Evolutionary conservation across 805 yeast genomes (phyloP).

Genomic region (Saccharomycopsis synnaedendra): DNA sequence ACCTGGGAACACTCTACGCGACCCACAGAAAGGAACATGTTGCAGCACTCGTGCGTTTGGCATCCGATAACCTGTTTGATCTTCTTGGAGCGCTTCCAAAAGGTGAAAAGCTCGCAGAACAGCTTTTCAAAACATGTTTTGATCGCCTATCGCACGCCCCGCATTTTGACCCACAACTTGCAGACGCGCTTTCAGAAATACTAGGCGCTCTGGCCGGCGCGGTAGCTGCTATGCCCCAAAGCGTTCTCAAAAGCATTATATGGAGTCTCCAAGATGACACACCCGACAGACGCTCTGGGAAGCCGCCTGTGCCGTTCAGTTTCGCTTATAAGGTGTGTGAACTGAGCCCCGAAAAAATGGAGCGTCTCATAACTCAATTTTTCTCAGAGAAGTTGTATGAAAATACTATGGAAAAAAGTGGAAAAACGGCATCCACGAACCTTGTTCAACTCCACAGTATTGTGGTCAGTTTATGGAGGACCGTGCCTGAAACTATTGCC

Average conservation of each 20-base stretch:
- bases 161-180: constrained; percentile 40
- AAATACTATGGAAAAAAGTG: constrained; percentile 19
- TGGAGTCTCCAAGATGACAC: constrained; percentile 40
- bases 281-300: background rate
- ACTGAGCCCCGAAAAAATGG: constrained; percentile 58
- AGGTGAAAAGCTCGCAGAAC: constrained; percentile 40
- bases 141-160: constrained; percentile 27
- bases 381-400: constrained; percentile 68
- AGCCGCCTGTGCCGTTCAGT: constrained; percentile 51
- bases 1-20: constrained; percentile 28
- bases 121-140: constrained; percentile 53
- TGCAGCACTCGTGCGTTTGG: constrained; percentile 53
- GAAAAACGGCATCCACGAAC: constrained; percentile 24
- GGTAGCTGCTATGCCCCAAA: constrained; percentile 48
- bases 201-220: constrained; percentile 67
- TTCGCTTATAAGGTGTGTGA: constrained; percentile 40
- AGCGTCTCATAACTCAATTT: constrained; percentile 66
- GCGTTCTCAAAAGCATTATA: constrained; percentile 50
- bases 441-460: constrained; percentile 53
- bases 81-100: constrained; percentile 66
- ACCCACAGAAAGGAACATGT: constrained; percentile 54
- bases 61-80: constrained; percentile 67
- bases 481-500: constrained; percentile 61
- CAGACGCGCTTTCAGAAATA: constrained; percentile 56
- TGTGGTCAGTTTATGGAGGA: constrained; percentile 60